Conservation (phyloP, 2,329 filamentous ascomycete genomes). For the Monosporascus ibericus region DNA sequence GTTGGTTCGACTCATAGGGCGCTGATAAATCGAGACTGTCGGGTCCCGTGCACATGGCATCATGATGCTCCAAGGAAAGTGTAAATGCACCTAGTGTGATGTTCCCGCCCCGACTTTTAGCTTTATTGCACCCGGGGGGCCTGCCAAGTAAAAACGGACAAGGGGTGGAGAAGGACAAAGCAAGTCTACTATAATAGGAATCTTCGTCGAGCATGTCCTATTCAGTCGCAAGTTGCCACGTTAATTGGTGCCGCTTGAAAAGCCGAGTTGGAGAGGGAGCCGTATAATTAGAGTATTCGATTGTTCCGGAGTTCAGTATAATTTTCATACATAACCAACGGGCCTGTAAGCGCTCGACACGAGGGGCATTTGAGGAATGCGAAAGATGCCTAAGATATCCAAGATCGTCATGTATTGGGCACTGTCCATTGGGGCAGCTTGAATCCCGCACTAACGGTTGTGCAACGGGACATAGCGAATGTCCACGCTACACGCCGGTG, state of each 20-base stretch:
- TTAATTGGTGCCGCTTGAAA: too few relatives aligned
- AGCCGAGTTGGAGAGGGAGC: too few relatives aligned
- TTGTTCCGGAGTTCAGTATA: too few relatives aligned
- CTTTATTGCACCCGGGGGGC: neutral
- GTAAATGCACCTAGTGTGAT: neutral
- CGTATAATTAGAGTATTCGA: too few relatives aligned
- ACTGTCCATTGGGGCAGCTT: neutral
- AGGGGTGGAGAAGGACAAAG: too few relatives aligned
- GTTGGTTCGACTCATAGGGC: neutral
- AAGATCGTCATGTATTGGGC: neutral
- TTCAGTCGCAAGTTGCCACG: too few relatives aligned
- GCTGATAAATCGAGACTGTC: neutral
- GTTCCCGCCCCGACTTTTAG: neutral
- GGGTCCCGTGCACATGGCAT: neutral
- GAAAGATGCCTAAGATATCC: neutral
- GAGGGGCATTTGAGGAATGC: neutral
- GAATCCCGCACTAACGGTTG: neutral
- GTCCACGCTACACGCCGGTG: too few relatives aligned
- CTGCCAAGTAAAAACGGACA: neutral
- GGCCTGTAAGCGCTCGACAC: neutral
- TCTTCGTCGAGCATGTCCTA: neutral
- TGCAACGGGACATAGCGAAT: too few relatives aligned
- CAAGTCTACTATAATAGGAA: neutral
- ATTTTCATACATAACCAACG: neutral
- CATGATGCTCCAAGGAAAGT: neutral